phyloP scores from a whole-genome alignment of 805 yeast genomes.

The Candida insectorum region DNA sequence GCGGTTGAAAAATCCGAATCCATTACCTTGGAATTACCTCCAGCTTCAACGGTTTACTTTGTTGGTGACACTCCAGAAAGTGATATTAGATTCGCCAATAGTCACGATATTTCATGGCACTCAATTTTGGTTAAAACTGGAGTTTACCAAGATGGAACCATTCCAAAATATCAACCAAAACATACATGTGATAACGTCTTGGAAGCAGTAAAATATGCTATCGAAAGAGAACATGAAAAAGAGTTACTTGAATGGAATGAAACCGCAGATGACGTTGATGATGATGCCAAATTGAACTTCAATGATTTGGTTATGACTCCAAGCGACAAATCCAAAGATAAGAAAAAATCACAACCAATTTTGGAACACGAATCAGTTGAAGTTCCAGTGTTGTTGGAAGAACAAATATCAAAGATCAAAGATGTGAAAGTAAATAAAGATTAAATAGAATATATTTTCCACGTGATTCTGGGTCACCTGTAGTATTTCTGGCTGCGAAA shows the following conservation, averaged over 20 bases:
- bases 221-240: slow-evolving; percentile 72
- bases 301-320: slow-evolving; percentile 46
- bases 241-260: slow-evolving; percentile 76
- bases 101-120: slow-evolving; percentile 81
- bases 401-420: slow-evolving; percentile 36
- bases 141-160: slow-evolving; percentile 77
- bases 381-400: slow-evolving; percentile 48
- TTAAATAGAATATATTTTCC: too few relatives aligned
- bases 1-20: slow-evolving; percentile 34
- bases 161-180: slow-evolving; percentile 77
- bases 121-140: slow-evolving; percentile 85
- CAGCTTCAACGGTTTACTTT: slow-evolving; percentile 82
- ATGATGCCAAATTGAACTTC: slow-evolving; percentile 37
- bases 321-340: slow-evolving; percentile 19
- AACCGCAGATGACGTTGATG: slow-evolving; percentile 34
- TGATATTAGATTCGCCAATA: slow-evolving; percentile 82
- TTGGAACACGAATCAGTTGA: slow-evolving; percentile 45
- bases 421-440: slow-evolving; percentile 22
- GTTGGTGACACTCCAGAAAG: slow-evolving; percentile 91
- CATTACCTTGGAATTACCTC: slow-evolving; percentile 61
- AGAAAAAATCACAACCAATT: slow-evolving; percentile 6
- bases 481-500: too few relatives aligned
- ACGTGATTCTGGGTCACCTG: too few relatives aligned
- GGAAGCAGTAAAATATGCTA: slow-evolving; percentile 80
- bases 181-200: slow-evolving; percentile 68